Evolutionary conservation across 768 basidiomycete genomes (phyloP), one percentile per base, ranked within the genome.

Genomic region (Hericium rajendrae): DNA sequence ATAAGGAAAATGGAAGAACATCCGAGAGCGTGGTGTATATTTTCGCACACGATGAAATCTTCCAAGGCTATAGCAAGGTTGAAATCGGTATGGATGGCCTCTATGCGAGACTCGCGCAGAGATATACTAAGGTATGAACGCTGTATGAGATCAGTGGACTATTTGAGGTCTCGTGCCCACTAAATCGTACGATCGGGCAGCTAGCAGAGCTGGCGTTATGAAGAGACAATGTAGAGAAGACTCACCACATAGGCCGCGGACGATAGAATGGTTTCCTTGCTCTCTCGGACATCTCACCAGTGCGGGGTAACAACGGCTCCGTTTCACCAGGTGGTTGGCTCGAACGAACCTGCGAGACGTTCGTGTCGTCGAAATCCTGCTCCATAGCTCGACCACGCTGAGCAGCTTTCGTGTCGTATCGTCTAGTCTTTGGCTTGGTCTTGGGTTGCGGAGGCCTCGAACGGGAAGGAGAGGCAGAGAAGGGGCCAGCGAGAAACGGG

Each of bases 241-340:
- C 60, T 55, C 64, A 77, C 77, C 78, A 79, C 59, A 79, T 60
- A 40, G 78, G 78, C 40, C 78, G 69, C 2, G 78, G 71, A 53
- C 78, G 75, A 59, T 78, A 79, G 66, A 77, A 79, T 1, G 77
- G 74, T 59, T 79, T 79, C 68, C 71, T 74, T 4, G 39, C 26
- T 38, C 59, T 59, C 48, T 55, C 56, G 49, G 49, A 13, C 12
- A 6, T 46, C 13, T 65, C 68, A 32, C 57, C 48, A 41, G 11
- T n/a, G 13, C 28, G 13, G 3, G 53, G 55, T 39, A 62, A 54
- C 41, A 62, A 57, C 38, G 60, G 54, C 41, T 57, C 61, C 12
- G 61, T 55, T 41, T 62, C 61, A 39, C 48, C 60, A 22, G 28
- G 20, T 15, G 43, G 56, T 24, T 38, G 54, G 39, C 24, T 24